Evolutionary conservation across 2,329 filamentous ascomycete species (phyloP).

Genomic region (Ophiostoma sp.): DNA sequence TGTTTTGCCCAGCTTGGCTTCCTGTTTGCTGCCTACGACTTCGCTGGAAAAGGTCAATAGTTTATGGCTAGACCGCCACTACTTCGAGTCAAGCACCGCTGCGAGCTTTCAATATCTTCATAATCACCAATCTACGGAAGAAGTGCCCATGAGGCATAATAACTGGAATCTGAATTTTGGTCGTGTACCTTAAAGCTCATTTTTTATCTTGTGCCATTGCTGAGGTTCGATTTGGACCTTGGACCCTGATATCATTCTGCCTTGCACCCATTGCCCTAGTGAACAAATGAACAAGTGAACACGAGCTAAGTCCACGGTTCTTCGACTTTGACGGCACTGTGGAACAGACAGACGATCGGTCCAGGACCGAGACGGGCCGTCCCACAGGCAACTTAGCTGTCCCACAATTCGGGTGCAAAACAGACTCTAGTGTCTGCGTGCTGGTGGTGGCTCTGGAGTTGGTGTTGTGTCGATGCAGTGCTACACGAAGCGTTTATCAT

Average conservation of each 20-base stretch:
- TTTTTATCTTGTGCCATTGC: no score
- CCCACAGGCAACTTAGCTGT: not conserved
- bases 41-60: not conserved
- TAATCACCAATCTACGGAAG: no score
- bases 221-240: not conserved
- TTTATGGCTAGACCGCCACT: no score
- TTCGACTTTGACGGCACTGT: constrained; percentile 14
- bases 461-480: not conserved
- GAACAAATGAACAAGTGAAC: not conserved
- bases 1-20: not conserved
- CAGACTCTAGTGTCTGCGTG: not conserved
- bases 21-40: not conserved
- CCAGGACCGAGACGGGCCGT: constrained; percentile 13
- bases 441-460: not conserved
- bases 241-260: not conserved
- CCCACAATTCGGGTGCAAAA: constrained; percentile 8
- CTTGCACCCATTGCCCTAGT: not conserved
- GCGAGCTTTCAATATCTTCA: no score
- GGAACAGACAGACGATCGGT: not conserved
- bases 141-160: no score
- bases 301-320: not conserved
- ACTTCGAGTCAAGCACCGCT: no score
- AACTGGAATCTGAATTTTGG: no score
- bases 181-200: no score
- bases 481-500: not conserved